phyloP scores from a whole-genome alignment of 495 filamentous ascomycete species.

The Podospora fimiseda region DNA sequence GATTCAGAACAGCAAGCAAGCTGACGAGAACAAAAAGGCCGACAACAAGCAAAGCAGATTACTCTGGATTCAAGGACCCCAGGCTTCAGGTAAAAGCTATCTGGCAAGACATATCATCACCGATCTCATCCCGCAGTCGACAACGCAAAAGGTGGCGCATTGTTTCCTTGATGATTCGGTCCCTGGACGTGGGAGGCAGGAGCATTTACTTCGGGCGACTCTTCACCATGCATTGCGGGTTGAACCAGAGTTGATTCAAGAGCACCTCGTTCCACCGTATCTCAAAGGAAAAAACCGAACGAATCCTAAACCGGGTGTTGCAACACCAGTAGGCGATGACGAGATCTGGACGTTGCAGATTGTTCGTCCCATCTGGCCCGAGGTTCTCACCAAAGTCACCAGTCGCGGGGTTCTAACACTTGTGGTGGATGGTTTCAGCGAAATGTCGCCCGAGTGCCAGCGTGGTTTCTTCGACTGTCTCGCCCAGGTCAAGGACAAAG shows the following conservation, averaged over 20 bases:
- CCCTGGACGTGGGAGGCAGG: constrained; percentile 3
- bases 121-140: constrained; percentile 4
- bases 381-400: neutral
- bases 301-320: too few relatives aligned
- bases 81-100: constrained; percentile 10
- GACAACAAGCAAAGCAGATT: constrained; percentile 1
- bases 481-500: neutral
- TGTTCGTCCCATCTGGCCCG: neutral
- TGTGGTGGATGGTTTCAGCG: constrained; percentile 1
- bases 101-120: constrained; percentile 13
- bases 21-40: constrained; percentile 1
- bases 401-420: neutral
- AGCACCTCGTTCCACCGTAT: neutral
- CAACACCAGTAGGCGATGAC: neutral
- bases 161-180: constrained; percentile 10
- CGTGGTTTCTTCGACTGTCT: neutral
- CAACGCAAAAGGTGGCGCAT: constrained; percentile 5
- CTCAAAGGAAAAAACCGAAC: too few relatives aligned
- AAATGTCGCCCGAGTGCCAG: constrained; percentile 2
- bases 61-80: constrained; percentile 14
- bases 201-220: constrained; percentile 3
- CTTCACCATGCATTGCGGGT: neutral
- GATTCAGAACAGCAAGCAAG: too few relatives aligned
- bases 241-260: neutral
- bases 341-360: neutral